Conservation (phyloP, 495 filamentous ascomycete genomes). For the Podospora didyma region DNA sequence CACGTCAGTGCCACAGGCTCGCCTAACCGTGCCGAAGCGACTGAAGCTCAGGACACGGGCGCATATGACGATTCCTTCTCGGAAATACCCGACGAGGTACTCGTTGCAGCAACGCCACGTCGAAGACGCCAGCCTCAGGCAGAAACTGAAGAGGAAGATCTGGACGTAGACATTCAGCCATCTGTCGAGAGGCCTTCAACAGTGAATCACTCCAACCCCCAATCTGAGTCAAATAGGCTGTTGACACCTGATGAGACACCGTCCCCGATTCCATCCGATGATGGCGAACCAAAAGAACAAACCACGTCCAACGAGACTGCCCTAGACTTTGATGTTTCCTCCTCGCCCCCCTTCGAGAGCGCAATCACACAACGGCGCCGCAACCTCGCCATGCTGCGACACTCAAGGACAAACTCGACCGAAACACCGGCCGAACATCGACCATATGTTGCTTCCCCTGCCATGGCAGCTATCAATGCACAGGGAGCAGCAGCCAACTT, state of each 20-base stretch:
- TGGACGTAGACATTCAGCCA: constrained; percentile 23
- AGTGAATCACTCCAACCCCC: constrained; percentile 32
- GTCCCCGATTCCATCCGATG: constrained; percentile 38
- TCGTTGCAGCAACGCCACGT: constrained; percentile 46
- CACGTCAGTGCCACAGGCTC: constrained; percentile 2
- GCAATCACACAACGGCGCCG: not conserved
- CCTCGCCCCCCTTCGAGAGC: constrained; percentile 29
- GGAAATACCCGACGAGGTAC: constrained; percentile 41
- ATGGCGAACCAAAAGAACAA: constrained; percentile 5
- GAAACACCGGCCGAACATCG: constrained; percentile 29
- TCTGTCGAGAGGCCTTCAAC: constrained; percentile 33
- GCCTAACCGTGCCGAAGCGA: constrained; percentile 10
- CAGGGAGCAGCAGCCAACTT: constrained; percentile 10
- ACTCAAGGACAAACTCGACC: constrained; percentile 21
- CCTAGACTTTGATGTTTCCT: constrained; percentile 18
- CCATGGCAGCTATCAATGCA: constrained; percentile 6
- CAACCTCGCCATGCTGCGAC: constrained; percentile 5
- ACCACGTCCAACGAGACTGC: constrained; percentile 2
- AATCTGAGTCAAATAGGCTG: constrained; percentile 39
- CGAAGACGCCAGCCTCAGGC: constrained; percentile 13
- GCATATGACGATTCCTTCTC: constrained; percentile 52
- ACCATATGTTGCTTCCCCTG: constrained; percentile 11
- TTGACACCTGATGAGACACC: constrained; percentile 54
- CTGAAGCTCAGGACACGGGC: constrained; percentile 17
- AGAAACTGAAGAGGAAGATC: constrained; percentile 6